These are phyloP conservation scores for Pulveroboletus sp. DNA, from an alignment of 768 basidiomycete genomes.

Conservation along the genomic window DNA sequence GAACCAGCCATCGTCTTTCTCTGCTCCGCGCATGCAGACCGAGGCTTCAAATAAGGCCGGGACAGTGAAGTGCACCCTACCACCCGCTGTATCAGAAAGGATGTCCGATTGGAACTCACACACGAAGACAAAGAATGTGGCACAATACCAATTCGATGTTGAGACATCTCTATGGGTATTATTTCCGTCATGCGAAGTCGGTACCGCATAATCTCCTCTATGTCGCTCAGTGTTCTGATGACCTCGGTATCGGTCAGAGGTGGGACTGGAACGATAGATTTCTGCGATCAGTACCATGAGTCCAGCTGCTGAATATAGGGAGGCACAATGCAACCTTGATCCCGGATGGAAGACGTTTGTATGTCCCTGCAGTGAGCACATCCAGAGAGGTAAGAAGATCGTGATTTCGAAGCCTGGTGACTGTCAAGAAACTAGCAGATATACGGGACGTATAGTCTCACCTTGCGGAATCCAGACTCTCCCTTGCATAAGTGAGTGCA, in stretches of 20 bases:
- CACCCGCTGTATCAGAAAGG: constrained; percentile 49
- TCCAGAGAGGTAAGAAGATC: constrained; percentile 90
- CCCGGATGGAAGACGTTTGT: constrained; percentile 71
- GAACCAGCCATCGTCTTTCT: constrained; percentile 77
- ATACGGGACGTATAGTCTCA: constrained; percentile 26
- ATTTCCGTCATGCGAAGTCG: constrained; percentile 76
- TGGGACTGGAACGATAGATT: constrained; percentile 59
- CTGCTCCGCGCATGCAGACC: constrained; percentile 67
- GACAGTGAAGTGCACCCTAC: constrained; percentile 73
- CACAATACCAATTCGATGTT: constrained; percentile 57
- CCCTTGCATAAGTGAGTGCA: constrained; percentile 59
- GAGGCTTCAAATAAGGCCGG: constrained; percentile 70
- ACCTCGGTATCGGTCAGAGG: constrained; percentile 68
- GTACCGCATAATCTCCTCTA: constrained; percentile 76
- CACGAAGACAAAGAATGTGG: constrained; percentile 12
- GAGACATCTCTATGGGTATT: constrained; percentile 76
- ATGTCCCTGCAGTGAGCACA: constrained; percentile 82
- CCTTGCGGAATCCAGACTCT: constrained; percentile 76
- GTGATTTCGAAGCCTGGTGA: constrained; percentile 77
- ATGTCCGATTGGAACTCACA: constrained; percentile 7
- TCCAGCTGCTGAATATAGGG: constrained; percentile 10
- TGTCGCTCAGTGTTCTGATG: constrained; percentile 56
- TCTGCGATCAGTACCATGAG: constrained; percentile 41
- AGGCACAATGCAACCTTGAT: constrained; percentile 57
- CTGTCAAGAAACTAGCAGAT: background rate